Conservation (phyloP, 805 yeast genomes). For the Ogataea angusta region DNA sequence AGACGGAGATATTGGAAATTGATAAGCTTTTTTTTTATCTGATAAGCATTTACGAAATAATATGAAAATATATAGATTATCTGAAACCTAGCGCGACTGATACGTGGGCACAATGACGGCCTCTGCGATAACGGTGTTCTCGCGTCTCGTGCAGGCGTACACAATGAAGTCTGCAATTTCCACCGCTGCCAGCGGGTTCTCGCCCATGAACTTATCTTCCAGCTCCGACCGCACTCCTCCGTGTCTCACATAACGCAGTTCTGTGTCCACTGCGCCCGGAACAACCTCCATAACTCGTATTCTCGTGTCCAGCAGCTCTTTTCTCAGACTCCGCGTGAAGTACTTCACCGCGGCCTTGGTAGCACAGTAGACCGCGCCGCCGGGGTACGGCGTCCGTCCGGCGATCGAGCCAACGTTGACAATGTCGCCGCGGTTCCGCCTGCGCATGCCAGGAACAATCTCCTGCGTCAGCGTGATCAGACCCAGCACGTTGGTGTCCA, state of each 20-base stretch:
- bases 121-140: conserved; percentile 64
- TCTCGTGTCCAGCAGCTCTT: conserved; percentile 39
- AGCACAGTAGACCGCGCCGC: conserved; percentile 69
- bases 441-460: conserved; percentile 40
- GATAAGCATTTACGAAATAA: not conserved
- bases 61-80: no score
- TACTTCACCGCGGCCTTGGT: conserved; percentile 62
- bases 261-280: conserved; percentile 71
- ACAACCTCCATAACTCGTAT: conserved; percentile 65
- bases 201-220: conserved; percentile 51
- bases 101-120: conserved; percentile 26
- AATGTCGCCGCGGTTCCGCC: conserved; percentile 49
- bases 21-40: not conserved
- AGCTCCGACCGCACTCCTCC: conserved; percentile 55
- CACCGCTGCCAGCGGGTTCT: conserved; percentile 53
- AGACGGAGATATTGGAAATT: not conserved
- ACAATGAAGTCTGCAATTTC: conserved; percentile 62
- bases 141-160: conserved; percentile 53
- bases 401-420: conserved; percentile 69
- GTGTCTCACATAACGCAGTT: conserved; percentile 58
- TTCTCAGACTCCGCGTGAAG: conserved; percentile 38
- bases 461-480: conserved; percentile 44
- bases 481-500: conserved; percentile 46
- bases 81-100: not conserved
- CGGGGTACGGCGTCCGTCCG: conserved; percentile 67